Conservation (phyloP, 148 eudicot genomes). For the Spergularia marina region DNA sequence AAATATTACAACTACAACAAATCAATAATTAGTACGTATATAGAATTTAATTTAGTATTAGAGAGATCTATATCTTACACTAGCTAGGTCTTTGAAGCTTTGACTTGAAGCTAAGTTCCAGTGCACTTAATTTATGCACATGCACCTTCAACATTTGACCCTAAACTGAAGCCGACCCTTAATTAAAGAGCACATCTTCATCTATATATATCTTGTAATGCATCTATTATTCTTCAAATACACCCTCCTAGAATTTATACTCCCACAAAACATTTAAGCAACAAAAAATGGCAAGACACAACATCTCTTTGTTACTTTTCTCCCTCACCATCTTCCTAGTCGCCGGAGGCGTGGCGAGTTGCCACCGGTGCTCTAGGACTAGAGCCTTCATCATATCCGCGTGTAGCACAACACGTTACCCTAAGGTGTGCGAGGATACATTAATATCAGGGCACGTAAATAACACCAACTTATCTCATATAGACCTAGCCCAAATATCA, state of each 20-base stretch:
- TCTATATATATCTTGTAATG: slow-evolving; percentile 26
- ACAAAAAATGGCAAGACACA: slow-evolving; percentile 36
- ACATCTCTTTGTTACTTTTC: slow-evolving; percentile 25
- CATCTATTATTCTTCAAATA: not conserved
- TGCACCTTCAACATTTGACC: slow-evolving; percentile 29
- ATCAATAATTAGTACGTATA: too few species aligned
- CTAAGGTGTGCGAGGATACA: slow-evolving; percentile 19
- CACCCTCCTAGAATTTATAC: not conserved
- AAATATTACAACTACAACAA: too few species aligned
- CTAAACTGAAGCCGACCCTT: slow-evolving; percentile 30
- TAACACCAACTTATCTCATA: slow-evolving; percentile 29
- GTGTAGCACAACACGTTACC: slow-evolving; percentile 37
- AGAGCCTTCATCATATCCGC: slow-evolving; percentile 38
- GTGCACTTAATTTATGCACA: slow-evolving; percentile 37
- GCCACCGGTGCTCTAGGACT: slow-evolving; percentile 30
- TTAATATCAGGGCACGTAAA: slow-evolving; percentile 28
- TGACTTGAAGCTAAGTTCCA: slow-evolving; percentile 27
- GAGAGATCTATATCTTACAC: slow-evolving; percentile 17
- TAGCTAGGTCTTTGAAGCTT: slow-evolving; percentile 6
- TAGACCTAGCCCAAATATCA: slow-evolving; percentile 50
- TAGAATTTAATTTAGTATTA: not conserved
- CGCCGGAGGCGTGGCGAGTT: not conserved
- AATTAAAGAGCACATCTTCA: slow-evolving; percentile 13
- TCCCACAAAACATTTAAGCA: not conserved
- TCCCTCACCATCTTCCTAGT: slow-evolving; percentile 26